These are phyloP conservation scores for Rhodosporidiobolus odoratus DNA, from an alignment of 768 basidiomycete genomes.

Conservation along the genomic window DNA sequence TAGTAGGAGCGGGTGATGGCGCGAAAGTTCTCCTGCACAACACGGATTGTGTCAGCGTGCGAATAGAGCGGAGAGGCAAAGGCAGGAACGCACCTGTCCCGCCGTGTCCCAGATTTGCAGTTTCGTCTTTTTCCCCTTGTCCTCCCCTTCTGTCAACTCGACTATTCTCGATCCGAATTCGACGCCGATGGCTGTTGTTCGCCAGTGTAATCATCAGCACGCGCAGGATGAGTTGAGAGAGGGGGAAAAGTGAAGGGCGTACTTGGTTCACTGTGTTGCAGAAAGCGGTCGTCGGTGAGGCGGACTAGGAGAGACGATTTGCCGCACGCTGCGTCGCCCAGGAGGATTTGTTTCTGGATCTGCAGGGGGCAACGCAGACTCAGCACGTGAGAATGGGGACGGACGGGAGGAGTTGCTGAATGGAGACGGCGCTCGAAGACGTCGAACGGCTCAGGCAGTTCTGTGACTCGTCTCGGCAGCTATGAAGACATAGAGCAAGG, in stretches of 20 bases:
- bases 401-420: background rate
- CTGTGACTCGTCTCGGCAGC: no score
- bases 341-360: conserved; percentile 39
- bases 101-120: conserved; percentile 94
- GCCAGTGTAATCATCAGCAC: background rate
- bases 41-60: background rate
- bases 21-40: conserved; percentile 31
- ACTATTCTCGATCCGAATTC: conserved; percentile 92
- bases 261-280: conserved; percentile 33
- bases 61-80: conserved; percentile 11
- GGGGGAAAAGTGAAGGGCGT: background rate
- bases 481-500: no score
- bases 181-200: conserved; percentile 64
- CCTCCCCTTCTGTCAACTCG: conserved; percentile 54
- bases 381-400: background rate
- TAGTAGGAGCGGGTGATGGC: conserved; percentile 59
- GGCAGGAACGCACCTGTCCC: conserved; percentile 73
- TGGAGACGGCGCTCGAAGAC: background rate
- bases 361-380: background rate
- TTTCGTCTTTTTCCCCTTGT: conserved; percentile 26
- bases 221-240: no score
- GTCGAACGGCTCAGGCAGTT: no score
- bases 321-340: conserved; percentile 34
- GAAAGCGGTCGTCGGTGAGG: conserved; percentile 33
- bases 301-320: conserved; percentile 31